Conservation (phyloP, 257 asterid genomes). For the Plantago ovata region DNA sequence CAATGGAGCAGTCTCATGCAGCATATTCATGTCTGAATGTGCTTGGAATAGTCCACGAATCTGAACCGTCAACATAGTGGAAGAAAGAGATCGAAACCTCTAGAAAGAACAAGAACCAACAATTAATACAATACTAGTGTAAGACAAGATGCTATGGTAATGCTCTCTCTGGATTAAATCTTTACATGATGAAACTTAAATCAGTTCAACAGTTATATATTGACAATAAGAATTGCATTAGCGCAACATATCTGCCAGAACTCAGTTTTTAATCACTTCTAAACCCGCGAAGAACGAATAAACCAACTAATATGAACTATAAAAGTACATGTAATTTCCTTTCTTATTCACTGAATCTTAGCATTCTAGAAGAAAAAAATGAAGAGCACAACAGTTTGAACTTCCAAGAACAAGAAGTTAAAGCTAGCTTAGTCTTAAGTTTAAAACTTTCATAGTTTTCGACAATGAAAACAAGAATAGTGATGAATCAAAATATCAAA, state of each 20-base stretch:
- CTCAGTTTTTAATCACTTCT: no score
- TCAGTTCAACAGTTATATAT: neutral
- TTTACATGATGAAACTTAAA: constrained; percentile 6
- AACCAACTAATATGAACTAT: neutral
- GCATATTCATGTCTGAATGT: constrained; percentile 32
- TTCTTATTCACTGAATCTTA: constrained; percentile 1
- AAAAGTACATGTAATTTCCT: neutral
- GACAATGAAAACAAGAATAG: constrained; percentile 1
- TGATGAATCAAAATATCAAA: neutral
- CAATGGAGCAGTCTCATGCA: constrained; percentile 44
- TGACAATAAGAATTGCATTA: no score
- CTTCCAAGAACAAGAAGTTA: neutral
- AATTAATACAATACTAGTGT: neutral
- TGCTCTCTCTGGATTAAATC: neutral
- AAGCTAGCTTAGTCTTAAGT: neutral
- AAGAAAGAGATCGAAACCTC: constrained; percentile 39
- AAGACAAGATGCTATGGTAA: neutral
- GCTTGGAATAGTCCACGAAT: constrained; percentile 36
- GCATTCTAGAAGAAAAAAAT: neutral
- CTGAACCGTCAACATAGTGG: constrained; percentile 47
- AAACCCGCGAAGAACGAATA: no score
- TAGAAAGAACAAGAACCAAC: constrained; percentile 5
- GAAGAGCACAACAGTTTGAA: neutral
- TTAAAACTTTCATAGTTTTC: constrained; percentile 9
- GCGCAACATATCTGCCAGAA: no score